Evolutionary conservation across 257 asterid genomes (phyloP).

Genomic region (Osmanthus fragrans): DNA sequence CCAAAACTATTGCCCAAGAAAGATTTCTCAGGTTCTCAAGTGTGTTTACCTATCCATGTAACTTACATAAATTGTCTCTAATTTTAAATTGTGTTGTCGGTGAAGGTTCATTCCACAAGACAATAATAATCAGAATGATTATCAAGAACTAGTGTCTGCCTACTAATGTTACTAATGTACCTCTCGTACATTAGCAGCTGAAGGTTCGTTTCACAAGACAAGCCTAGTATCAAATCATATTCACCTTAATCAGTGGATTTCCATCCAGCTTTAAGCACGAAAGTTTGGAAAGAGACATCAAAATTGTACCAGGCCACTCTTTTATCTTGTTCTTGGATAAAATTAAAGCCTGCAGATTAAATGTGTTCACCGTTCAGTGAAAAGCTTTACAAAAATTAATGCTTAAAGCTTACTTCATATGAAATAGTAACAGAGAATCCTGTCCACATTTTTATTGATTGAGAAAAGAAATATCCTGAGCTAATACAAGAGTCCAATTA

Average conservation of each 20-base stretch:
- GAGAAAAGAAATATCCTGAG: background rate
- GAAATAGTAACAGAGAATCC: background rate
- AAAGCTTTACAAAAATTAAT: slow-evolving; percentile 17
- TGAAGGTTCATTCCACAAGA: too few relatives aligned
- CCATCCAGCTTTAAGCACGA: slow-evolving; percentile 87
- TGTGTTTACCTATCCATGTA: background rate
- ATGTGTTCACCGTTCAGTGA: slow-evolving; percentile 19
- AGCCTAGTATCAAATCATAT: slow-evolving; percentile 11
- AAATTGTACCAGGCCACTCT: slow-evolving; percentile 79
- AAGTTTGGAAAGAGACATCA: slow-evolving; percentile 70
- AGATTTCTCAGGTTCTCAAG: slow-evolving; percentile 8
- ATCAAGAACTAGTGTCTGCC: background rate
- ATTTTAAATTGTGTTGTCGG: too few relatives aligned
- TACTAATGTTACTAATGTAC: background rate
- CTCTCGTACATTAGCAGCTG: background rate
- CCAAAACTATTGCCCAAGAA: background rate
- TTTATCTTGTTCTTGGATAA: slow-evolving; percentile 88
- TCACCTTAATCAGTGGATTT: slow-evolving; percentile 78
- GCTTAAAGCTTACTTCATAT: slow-evolving; percentile 6
- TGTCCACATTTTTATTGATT: background rate
- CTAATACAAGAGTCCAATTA: slow-evolving; percentile 4
- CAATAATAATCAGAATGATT: too few relatives aligned
- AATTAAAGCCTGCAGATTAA: slow-evolving; percentile 58
- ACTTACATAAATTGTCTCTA: background rate
- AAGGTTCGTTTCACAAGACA: background rate